Evolutionary conservation across 2,329 filamentous ascomycete species (phyloP).

Genomic region (Epichloe bromicola): DNA sequence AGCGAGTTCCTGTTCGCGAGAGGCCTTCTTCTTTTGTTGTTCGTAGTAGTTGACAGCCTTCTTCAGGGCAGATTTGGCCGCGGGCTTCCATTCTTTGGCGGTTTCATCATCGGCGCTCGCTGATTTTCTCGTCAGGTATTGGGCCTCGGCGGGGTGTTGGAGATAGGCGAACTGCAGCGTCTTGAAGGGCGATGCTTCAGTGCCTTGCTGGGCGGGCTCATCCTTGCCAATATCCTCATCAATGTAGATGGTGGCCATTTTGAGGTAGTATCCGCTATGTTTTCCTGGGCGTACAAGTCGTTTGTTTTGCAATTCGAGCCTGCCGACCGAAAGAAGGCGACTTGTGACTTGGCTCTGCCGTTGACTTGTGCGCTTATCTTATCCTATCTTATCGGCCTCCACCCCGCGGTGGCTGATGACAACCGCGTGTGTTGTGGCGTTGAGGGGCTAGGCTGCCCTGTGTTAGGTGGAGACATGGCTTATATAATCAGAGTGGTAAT

Average conservation of each 20-base stretch:
- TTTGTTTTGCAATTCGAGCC: not conserved
- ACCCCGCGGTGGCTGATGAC: slow-evolving; percentile 1
- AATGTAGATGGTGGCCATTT: slow-evolving; percentile 30
- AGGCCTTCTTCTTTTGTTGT: slow-evolving; percentile 12
- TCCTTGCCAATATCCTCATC: slow-evolving; percentile 70
- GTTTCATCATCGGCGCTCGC: slow-evolving; percentile 33
- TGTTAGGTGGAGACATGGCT: too few species aligned
- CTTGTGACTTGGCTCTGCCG: not conserved
- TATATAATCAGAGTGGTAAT: too few species aligned
- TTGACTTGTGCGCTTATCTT: not conserved
- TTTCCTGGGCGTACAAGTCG: not conserved
- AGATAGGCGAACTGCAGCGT: slow-evolving; percentile 66
- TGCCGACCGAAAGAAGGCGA: not conserved
- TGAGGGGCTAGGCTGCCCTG: too few species aligned
- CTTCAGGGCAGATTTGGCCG: slow-evolving; percentile 11
- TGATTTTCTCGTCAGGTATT: slow-evolving; percentile 31
- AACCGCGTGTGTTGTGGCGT: not conserved
- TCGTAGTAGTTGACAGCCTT: slow-evolving; percentile 11
- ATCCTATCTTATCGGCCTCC: slow-evolving; percentile 1
- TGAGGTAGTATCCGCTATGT: slow-evolving; percentile 2
- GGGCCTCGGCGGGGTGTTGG: slow-evolving; percentile 17
- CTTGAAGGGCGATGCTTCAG: slow-evolving; percentile 67
- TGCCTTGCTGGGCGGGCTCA: slow-evolving; percentile 52
- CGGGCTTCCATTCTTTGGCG: slow-evolving; percentile 20
- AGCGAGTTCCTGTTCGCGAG: slow-evolving; percentile 10